Percentiles rank a stretch among this genome's conserved stretches.
phyloP scores from a whole-genome alignment of 768 basidiomycete genomes.

The Dacryopinax primogenitus region DNA sequence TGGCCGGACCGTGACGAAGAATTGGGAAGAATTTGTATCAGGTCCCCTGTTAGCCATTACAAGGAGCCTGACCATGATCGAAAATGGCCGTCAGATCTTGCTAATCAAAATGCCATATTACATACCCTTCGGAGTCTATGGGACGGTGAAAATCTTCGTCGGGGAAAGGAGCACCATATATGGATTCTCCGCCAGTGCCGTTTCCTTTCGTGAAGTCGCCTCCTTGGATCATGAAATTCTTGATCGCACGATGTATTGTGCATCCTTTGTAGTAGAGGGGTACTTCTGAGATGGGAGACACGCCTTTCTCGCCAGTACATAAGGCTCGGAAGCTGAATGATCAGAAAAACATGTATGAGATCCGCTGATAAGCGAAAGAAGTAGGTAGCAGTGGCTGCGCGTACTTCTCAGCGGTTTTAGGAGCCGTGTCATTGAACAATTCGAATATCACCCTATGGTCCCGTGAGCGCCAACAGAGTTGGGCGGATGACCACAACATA shows the following conservation, averaged over 20 bases:
- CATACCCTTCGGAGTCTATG: slow-evolving; percentile 52
- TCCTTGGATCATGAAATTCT: slow-evolving; percentile 68
- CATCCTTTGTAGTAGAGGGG: slow-evolving; percentile 74
- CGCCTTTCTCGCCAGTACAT: slow-evolving; percentile 75
- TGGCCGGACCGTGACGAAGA: slow-evolving; percentile 68
- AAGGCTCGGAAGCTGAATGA: slow-evolving; percentile 60
- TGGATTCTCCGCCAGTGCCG: slow-evolving; percentile 69
- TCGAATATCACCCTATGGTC: slow-evolving; percentile 55
- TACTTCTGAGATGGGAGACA: slow-evolving; percentile 46
- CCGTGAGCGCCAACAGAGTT: not conserved
- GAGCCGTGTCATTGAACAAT: slow-evolving; percentile 56
- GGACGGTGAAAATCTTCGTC: slow-evolving; percentile 62
- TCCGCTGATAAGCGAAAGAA: not conserved
- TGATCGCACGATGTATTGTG: slow-evolving; percentile 66
- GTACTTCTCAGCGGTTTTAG: slow-evolving; percentile 73
- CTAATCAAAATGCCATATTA: slow-evolving; percentile 12
- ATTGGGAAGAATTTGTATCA: slow-evolving; percentile 76
- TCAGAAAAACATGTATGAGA: not conserved
- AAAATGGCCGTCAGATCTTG: not conserved
- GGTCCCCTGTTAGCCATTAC: slow-evolving; percentile 86
- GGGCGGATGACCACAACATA: slow-evolving; percentile 19
- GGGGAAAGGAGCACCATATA: slow-evolving; percentile 59
- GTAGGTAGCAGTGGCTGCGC: slow-evolving; percentile 14
- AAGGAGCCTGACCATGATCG: slow-evolving; percentile 38
- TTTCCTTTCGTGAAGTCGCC: slow-evolving; percentile 74